Conservation (phyloP, 1,284 basidiomycete genomes). For the Cryptococcus sp. region DNA sequence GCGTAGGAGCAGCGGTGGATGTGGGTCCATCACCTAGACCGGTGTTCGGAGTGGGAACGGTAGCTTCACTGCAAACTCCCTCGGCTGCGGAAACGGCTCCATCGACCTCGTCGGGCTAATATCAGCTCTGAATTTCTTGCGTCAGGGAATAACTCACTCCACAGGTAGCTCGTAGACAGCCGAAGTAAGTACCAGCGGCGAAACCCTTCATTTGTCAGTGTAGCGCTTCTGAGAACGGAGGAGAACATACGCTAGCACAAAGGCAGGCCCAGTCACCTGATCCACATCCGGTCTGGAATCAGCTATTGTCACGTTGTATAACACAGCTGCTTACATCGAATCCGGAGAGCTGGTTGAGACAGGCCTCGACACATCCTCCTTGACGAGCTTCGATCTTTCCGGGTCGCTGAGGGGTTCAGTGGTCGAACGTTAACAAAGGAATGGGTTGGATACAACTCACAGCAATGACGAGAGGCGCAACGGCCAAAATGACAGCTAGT, state of each 20-base stretch:
- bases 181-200: neutral
- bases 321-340: neutral
- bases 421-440: no score
- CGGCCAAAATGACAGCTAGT: neutral
- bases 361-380: neutral
- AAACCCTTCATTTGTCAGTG: no score
- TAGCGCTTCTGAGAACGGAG: no score
- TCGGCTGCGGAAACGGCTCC: conserved; percentile 13
- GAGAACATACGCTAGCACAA: neutral
- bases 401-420: neutral
- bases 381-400: neutral
- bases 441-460: neutral
- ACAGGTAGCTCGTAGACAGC: neutral
- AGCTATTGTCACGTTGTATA: neutral
- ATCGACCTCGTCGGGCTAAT: neutral
- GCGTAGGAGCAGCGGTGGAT: conserved; percentile 9
- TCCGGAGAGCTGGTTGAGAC: neutral
- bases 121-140: no score
- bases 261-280: neutral
- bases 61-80: conserved; percentile 7
- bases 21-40: conserved; percentile 1
- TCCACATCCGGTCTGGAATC: neutral
- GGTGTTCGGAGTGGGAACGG: conserved; percentile 5
- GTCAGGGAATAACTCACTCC: neutral
- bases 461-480: neutral